Evolutionary conservation across 2,329 filamentous ascomycete genomes (phyloP).

Genomic region (Mycosphaerelloides madeirae): DNA sequence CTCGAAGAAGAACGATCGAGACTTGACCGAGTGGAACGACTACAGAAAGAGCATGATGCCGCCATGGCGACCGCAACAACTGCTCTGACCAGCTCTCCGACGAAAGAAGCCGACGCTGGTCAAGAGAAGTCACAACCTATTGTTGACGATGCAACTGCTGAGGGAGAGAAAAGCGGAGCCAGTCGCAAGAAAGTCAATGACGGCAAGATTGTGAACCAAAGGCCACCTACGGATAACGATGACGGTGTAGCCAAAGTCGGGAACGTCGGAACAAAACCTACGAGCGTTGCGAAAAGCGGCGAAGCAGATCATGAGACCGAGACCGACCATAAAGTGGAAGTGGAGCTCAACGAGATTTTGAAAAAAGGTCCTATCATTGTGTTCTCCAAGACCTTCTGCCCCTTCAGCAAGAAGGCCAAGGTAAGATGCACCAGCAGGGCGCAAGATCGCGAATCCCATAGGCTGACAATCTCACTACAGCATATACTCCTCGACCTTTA

Average conservation of each 20-base stretch:
- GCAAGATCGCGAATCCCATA: too few species aligned
- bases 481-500: constrained; percentile 78
- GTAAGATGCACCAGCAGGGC: constrained; percentile 11
- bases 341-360: constrained; percentile 70
- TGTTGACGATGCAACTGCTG: constrained; percentile 40
- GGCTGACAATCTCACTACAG: constrained; percentile 13
- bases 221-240: constrained; percentile 34
- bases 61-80: constrained; percentile 18
- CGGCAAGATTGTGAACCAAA: constrained; percentile 30
- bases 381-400: constrained; percentile 94
- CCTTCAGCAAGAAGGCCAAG: constrained; percentile 80
- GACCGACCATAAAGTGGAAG: constrained; percentile 61
- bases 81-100: constrained; percentile 9
- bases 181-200: constrained; percentile 51
- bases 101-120: constrained; percentile 9
- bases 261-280: constrained; percentile 36
- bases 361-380: constrained; percentile 86
- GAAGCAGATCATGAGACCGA: constrained; percentile 46
- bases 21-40: constrained; percentile 24
- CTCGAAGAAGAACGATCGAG: constrained; percentile 26
- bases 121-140: constrained; percentile 62
- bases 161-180: constrained; percentile 41
- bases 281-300: constrained; percentile 30
- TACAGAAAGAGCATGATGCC: constrained; percentile 31
- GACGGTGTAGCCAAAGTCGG: constrained; percentile 44